These are phyloP conservation scores for Boletus edulis DNA, from an alignment of 768 basidiomycete species.

Conservation along the genomic window DNA sequence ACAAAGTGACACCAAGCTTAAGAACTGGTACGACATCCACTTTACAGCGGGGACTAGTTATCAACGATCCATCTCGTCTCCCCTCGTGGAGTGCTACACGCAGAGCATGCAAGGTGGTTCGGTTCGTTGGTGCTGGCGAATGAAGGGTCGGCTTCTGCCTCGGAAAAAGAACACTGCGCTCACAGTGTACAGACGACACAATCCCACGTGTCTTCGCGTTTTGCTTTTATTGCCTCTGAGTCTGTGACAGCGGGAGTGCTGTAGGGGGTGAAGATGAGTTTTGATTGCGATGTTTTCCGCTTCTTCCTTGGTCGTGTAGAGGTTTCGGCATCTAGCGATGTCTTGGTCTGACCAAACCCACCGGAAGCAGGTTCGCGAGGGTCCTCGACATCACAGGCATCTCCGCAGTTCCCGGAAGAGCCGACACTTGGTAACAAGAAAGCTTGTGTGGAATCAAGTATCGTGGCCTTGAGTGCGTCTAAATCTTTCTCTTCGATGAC, in stretches of 20 bases:
- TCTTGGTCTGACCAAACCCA: background rate
- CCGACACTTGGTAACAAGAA: slow-evolving; percentile 41
- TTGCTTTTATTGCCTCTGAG: slow-evolving; percentile 31
- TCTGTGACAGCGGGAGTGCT: background rate
- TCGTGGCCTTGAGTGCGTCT: slow-evolving; percentile 40
- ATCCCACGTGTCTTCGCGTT: slow-evolving; percentile 42
- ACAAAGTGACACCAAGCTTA: background rate
- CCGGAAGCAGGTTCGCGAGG: background rate
- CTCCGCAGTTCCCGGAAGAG: slow-evolving; percentile 2
- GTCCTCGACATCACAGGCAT: background rate
- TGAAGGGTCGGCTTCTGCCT: slow-evolving; percentile 5
- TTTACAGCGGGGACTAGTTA: background rate
- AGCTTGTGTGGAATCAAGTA: slow-evolving; percentile 48
- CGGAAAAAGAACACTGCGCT: slow-evolving; percentile 22
- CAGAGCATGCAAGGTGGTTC: slow-evolving; percentile 58
- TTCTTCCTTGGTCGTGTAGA: slow-evolving; percentile 15
- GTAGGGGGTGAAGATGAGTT: background rate
- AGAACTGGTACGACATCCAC: background rate
- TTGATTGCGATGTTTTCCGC: slow-evolving; percentile 21
- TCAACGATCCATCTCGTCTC: slow-evolving; percentile 27
- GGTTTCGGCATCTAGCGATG: background rate
- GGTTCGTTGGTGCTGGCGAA: slow-evolving; percentile 48
- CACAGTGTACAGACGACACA: slow-evolving; percentile 68
- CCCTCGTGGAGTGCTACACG: slow-evolving; percentile 54
- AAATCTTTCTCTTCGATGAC: slow-evolving; percentile 45